These are phyloP conservation scores for Mimosa pudica DNA, from an alignment of 306 rosid genomes.

Conservation along the genomic window DNA sequence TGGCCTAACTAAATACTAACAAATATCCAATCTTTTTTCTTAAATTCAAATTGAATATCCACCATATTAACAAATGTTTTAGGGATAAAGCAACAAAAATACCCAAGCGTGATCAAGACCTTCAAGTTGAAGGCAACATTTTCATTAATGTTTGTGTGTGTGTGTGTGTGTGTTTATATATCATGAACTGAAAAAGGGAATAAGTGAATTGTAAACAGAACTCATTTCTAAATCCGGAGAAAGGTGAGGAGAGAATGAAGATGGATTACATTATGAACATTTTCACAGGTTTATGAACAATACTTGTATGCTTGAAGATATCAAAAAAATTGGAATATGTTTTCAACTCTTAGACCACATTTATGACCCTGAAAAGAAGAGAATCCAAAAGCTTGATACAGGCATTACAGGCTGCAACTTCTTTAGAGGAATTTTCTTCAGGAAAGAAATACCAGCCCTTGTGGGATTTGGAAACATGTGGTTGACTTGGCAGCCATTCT, in stretches of 20 bases:
- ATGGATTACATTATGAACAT: conserved; percentile 25
- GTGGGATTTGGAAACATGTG: neutral
- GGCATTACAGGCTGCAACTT: conserved; percentile 29
- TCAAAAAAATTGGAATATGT: conserved; percentile 3
- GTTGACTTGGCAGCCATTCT: conserved; percentile 4
- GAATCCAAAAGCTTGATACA: conserved; percentile 9
- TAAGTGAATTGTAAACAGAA: conserved; percentile 10
- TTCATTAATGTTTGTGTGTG: conserved; percentile 26
- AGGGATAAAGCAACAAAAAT: neutral
- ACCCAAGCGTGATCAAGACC: neutral
- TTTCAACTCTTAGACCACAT: conserved; percentile 10
- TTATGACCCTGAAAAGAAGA: conserved; percentile 20
- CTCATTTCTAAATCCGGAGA: neutral
- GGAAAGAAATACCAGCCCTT: neutral
- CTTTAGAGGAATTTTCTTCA: conserved; percentile 12
- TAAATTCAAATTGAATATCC: neutral
- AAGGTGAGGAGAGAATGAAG: neutral
- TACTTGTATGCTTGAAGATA: conserved; percentile 9
- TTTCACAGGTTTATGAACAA: neutral
- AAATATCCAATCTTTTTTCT: neutral
- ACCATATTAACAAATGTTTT: neutral
- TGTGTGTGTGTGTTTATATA: no score
- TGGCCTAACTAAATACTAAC: neutral
- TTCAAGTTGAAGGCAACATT: conserved; percentile 23
- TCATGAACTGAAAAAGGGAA: neutral